phyloP scores from a whole-genome alignment of 768 basidiomycete species.

The Suillus bovinus region DNA sequence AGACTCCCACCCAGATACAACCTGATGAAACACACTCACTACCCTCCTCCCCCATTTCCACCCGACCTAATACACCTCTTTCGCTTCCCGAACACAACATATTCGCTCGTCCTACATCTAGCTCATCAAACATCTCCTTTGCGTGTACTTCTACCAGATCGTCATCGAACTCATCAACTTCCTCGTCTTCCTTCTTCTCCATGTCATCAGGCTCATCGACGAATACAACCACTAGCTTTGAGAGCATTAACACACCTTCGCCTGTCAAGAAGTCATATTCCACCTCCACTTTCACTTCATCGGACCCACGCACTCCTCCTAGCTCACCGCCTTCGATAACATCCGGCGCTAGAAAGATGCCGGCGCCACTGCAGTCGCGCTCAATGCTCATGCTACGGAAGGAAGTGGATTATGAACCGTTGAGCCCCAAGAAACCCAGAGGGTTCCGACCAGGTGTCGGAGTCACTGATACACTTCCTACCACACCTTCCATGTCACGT shows the following conservation, averaged over 20 bases:
- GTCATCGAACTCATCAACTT: conserved; percentile 19
- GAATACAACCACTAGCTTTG: conserved; percentile 27
- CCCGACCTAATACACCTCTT: conserved; percentile 26
- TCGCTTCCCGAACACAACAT: conserved; percentile 23
- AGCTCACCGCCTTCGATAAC: conserved; percentile 30
- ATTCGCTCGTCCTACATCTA: conserved; percentile 24
- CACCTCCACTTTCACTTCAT: conserved; percentile 13
- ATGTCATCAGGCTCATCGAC: conserved; percentile 42
- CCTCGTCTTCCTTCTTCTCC: conserved; percentile 35
- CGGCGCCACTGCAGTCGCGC: conserved; percentile 38
- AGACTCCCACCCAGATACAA: conserved; percentile 41
- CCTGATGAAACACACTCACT: conserved; percentile 29
- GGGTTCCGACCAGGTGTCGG: conserved; percentile 30
- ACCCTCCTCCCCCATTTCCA: conserved; percentile 31
- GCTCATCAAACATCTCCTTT: conserved; percentile 20
- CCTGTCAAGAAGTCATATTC: conserved; percentile 41
- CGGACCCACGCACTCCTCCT: conserved; percentile 24
- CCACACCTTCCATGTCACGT: conserved; percentile 11
- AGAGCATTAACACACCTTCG: conserved; percentile 39
- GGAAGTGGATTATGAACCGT: conserved; percentile 73
- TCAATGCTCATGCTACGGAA: conserved; percentile 65
- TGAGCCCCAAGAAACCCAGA: conserved; percentile 63
- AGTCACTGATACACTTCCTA: conserved; percentile 21
- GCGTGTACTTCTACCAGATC: conserved; percentile 25
- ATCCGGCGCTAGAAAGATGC: conserved; percentile 22